These are phyloP conservation scores for Brettanomyces bruxellensis DNA, from an alignment of 805 yeast genomes.

Conservation along the genomic window DNA sequence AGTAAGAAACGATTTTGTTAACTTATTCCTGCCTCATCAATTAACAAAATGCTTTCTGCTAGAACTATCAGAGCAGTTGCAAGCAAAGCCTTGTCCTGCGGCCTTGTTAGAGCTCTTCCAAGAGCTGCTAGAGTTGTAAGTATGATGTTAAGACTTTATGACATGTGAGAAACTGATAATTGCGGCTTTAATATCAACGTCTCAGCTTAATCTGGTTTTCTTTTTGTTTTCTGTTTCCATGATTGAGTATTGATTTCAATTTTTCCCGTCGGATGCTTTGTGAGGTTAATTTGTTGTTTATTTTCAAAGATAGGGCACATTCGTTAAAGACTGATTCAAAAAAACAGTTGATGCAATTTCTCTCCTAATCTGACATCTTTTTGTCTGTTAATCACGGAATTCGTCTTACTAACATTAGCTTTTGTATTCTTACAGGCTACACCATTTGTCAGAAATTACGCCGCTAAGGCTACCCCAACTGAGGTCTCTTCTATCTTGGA, in stretches of 20 bases:
- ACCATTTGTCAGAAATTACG: conserved; percentile 74
- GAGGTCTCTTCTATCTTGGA: conserved; percentile 98
- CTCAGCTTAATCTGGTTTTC: too few species aligned
- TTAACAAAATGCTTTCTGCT: conserved; percentile 61
- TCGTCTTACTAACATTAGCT: background rate
- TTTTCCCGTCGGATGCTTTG: too few species aligned
- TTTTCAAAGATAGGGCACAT: too few species aligned
- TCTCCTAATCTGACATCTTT: too few species aligned
- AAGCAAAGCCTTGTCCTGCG: conserved; percentile 60
- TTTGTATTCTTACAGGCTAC: conserved; percentile 42
- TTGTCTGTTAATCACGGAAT: too few species aligned
- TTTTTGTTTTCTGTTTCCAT: too few species aligned
- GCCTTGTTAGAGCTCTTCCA: conserved; percentile 36
- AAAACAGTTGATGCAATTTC: too few species aligned
- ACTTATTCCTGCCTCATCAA: background rate
- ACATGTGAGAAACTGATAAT: background rate
- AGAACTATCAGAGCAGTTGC: conserved; percentile 84
- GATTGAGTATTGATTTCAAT: too few species aligned
- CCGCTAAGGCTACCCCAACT: conserved; percentile 98
- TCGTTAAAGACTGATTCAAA: too few species aligned
- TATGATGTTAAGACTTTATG: conserved; percentile 9
- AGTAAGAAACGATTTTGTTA: background rate
- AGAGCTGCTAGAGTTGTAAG: conserved; percentile 30
- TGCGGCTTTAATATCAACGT: background rate
- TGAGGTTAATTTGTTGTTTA: too few species aligned